phyloP scores from a whole-genome alignment of 176 grass and related monocot genomes.

The Musa acuminata region DNA sequence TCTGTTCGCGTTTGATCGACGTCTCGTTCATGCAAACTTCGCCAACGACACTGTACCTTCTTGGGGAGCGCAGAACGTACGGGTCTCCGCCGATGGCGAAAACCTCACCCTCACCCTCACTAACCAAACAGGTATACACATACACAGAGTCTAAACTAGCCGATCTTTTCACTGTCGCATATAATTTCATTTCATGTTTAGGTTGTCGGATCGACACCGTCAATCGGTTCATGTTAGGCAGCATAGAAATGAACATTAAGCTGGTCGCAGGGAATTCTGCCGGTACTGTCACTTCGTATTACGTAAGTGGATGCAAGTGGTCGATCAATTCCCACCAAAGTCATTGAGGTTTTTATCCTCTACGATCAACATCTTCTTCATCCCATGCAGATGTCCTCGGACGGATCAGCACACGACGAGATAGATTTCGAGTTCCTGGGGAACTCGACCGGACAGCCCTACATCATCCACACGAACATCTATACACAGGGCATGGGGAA shows the following conservation, averaged over 20 bases:
- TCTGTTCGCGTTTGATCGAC: no score
- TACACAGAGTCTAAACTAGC: no score
- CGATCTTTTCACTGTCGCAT: no score
- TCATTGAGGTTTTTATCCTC: no score
- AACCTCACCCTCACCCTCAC: not conserved
- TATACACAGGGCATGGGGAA: constrained; percentile 45
- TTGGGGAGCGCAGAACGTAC: not conserved
- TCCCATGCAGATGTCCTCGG: not conserved
- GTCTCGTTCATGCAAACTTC: not conserved
- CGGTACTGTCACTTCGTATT: not conserved
- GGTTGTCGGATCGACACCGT: not conserved
- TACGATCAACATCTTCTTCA: no score
- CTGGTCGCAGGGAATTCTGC: not conserved
- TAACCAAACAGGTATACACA: not conserved
- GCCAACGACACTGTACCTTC: not conserved
- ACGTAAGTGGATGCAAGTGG: not conserved
- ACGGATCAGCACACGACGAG: constrained; percentile 40
- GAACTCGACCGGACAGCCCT: constrained; percentile 38
- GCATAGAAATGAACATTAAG: not conserved
- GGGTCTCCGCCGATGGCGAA: not conserved
- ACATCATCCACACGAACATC: constrained; percentile 67
- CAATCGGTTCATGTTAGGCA: not conserved
- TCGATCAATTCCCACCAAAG: no score
- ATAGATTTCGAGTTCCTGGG: constrained; percentile 82
- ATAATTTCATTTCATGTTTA: not conserved